phyloP scores from a whole-genome alignment of 495 filamentous ascomycete genomes.

The Antarctomyces pellizariae region DNA sequence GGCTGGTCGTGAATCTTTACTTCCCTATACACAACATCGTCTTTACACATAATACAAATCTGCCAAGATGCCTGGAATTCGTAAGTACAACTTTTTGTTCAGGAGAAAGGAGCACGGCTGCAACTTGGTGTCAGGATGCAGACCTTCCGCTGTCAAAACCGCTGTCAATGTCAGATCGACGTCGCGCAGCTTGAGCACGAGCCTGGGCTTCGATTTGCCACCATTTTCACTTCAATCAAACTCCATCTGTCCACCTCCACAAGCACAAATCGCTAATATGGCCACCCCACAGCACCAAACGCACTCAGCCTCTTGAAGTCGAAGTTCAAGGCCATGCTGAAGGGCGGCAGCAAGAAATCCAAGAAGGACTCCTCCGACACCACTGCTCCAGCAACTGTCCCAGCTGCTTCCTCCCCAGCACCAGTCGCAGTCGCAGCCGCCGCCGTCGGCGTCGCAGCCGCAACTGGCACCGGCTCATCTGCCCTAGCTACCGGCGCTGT shows the following conservation, averaged over 20 bases:
- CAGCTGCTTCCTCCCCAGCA: constrained; percentile 5
- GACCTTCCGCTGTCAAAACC: not conserved
- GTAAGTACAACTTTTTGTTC: constrained; percentile 8
- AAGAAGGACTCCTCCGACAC: constrained; percentile 11
- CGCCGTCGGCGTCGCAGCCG: constrained; percentile 3
- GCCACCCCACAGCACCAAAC: constrained; percentile 14
- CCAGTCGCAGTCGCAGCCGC: constrained; percentile 5
- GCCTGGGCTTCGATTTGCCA: not conserved
- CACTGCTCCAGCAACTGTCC: constrained; percentile 2
- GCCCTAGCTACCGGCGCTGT: not conserved
- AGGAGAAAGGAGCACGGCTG: too few relatives aligned
- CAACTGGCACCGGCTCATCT: constrained; percentile 1
- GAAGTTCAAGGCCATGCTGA: constrained; percentile 33
- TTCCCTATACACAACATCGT: not conserved
- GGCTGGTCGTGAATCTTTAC: not conserved
- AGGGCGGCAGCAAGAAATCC: constrained; percentile 14
- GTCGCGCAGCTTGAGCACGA: not conserved
- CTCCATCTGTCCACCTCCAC: constrained; percentile 1
- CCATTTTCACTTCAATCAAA: constrained; percentile 1
- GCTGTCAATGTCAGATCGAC: not conserved
- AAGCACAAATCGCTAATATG: too few relatives aligned
- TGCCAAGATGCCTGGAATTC: constrained; percentile 10
- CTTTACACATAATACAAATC: too few relatives aligned
- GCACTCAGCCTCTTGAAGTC: constrained; percentile 16
- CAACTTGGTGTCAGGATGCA: not conserved